Base-by-base conservation (phyloP, 2,329 filamentous ascomycete genomes). In the Xylariaceae sp. region DNA sequence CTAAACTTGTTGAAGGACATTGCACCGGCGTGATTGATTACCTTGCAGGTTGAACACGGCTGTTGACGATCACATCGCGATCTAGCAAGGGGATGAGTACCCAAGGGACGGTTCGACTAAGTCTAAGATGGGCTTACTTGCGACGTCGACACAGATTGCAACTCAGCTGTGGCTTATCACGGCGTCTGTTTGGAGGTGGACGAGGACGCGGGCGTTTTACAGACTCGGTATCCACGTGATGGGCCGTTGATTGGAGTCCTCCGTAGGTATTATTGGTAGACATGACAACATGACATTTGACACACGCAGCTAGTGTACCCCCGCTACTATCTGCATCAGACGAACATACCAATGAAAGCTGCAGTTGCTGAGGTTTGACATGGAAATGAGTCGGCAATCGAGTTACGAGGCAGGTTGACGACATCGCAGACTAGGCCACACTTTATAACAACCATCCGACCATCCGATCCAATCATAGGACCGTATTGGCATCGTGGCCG, bases 111-210 rank as follows among this genome's bases (percentile, higher is more conserved):
- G 30, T 22, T 40, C 3, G 21, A 9, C 37, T 2, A n/a, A n/a
- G 2, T 30, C 39, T 40, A 4, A 8, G 16, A 43, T 8, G 26
- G 39, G 44, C 61, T 19, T 55, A 62, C 61, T 63, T 63, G 7
- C 60, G 54, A 16, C 52, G 58, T 1, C 61, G 56, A 51, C 61
- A 63, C 3, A 61, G 32, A 22, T 61, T 59, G 43, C 61, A 63
- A 34, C 58, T 61, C 2, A 63, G 26, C 21, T 63, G 61, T 15
- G 61, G 61, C 39, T 63, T 63, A 10, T 63, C 61, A 8, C 61
- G 61, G 9, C 61, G 59, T 42, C 61, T 54, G 34, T 55, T 63
- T 18, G 55, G 61, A 5, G 61, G 61, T 15, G 61, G 61, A 8
- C 58, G 54, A 30, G 58, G 55, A 18, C 60, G 55, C 22, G 47